Evolutionary conservation across 2,329 filamentous ascomycete species (phyloP).

Genomic region (Hymenoscyphus occultus): DNA sequence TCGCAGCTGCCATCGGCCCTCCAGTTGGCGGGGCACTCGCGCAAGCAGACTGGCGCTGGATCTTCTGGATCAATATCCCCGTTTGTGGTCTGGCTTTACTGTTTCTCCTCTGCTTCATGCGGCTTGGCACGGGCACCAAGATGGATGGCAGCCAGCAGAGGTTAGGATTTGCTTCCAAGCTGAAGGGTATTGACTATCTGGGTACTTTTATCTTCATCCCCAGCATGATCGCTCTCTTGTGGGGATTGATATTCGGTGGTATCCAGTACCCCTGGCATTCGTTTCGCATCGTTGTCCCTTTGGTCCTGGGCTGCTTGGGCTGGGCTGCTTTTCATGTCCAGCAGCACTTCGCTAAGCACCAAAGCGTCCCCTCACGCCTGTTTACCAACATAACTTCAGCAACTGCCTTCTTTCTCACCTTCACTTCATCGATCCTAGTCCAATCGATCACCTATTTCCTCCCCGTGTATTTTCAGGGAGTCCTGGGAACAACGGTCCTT

Average conservation of each 20-base stretch:
- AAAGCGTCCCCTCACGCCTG: not conserved
- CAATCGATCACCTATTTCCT: not conserved
- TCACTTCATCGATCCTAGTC: not conserved
- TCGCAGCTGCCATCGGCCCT: slow-evolving; percentile 28
- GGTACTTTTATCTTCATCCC: not conserved
- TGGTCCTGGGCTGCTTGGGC: not conserved
- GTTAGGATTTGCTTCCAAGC: not conserved
- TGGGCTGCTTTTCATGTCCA: not conserved
- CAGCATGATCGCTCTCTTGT: not conserved
- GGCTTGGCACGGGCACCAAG: not conserved
- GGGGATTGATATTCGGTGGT: not conserved
- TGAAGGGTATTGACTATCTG: not conserved
- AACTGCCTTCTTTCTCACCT: not conserved
- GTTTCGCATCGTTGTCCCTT: not conserved
- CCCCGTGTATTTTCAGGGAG: slow-evolving; percentile 3
- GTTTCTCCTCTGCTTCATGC: not conserved
- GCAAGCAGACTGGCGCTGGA: slow-evolving; percentile 1
- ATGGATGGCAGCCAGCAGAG: not conserved
- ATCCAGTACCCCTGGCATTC: not conserved
- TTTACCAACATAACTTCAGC: not conserved
- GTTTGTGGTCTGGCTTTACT: not conserved
- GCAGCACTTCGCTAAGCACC: not conserved
- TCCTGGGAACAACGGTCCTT: not conserved
- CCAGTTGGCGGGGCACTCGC: slow-evolving; percentile 24
- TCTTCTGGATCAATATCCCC: slow-evolving; percentile 6